phyloP scores from a whole-genome alignment of 768 basidiomycete genomes.

The Cubamyces sp. region DNA sequence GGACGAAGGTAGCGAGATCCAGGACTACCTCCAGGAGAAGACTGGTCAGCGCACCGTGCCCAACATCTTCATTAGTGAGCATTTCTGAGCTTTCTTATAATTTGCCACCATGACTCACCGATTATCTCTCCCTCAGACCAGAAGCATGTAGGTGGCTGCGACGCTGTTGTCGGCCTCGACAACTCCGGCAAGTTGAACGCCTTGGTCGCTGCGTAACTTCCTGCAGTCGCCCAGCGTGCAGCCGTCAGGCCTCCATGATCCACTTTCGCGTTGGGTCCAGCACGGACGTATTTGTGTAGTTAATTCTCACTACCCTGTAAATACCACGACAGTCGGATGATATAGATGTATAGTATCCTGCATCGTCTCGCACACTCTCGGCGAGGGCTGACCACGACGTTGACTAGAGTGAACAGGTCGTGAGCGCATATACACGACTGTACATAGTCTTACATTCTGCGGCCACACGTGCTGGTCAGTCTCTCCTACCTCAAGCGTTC shows the following conservation, averaged over 20 bases:
- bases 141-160: conserved; percentile 55
- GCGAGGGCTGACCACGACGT: too few species aligned
- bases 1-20: conserved; percentile 64
- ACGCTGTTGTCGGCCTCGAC: conserved; percentile 31
- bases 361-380: too few species aligned
- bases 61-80: conserved; percentile 73
- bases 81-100: neutral
- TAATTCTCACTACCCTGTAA: neutral
- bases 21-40: conserved; percentile 63
- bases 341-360: too few species aligned
- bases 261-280: neutral
- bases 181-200: conserved; percentile 31
- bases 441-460: too few species aligned
- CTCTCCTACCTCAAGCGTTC: too few species aligned
- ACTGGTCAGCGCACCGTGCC: conserved; percentile 76
- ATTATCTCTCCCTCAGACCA: conserved; percentile 40
- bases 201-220: conserved; percentile 27
- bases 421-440: too few species aligned
- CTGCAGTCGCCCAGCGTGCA: too few species aligned
- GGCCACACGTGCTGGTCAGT: too few species aligned
- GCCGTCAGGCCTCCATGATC: too few species aligned
- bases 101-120: neutral
- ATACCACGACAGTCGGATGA: too few species aligned
- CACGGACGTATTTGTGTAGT: neutral
- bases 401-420: too few species aligned